These are phyloP conservation scores for Phytophthora uliginosa DNA, from an alignment of 352 stramenopile species.

Conservation along the genomic window DNA sequence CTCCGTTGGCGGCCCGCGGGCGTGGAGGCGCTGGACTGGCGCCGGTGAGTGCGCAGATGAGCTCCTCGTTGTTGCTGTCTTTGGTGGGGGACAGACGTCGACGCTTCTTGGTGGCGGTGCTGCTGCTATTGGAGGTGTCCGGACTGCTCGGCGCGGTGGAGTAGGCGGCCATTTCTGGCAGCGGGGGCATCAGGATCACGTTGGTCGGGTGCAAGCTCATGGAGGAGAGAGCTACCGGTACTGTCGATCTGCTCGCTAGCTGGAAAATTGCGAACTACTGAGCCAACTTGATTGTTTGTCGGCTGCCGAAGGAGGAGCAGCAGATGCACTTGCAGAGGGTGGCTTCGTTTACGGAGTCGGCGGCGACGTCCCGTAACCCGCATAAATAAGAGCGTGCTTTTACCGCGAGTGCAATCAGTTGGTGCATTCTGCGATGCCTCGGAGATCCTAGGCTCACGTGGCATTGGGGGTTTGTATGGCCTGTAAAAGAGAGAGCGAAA, in stretches of 20 bases:
- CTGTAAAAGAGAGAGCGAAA: constrained; percentile 30
- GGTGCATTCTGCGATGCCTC: constrained; percentile 9
- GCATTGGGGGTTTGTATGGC: constrained; percentile 4
- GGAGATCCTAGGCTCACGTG: constrained; percentile 2
- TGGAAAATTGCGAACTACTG: constrained; percentile 32
- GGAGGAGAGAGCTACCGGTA: not conserved
- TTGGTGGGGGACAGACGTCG: constrained; percentile 11
- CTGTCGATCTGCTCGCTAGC: not conserved
- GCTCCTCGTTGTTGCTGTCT: constrained; percentile 19
- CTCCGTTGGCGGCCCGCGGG: constrained; percentile 30
- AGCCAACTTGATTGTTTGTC: constrained; percentile 28
- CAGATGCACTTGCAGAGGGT: constrained; percentile 17
- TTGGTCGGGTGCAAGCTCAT: constrained; percentile 26
- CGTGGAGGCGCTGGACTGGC: constrained; percentile 16
- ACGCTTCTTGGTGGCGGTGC: constrained; percentile 28
- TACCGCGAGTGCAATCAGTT: constrained; percentile 18
- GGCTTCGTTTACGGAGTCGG: constrained; percentile 17
- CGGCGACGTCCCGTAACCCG: constrained; percentile 6
- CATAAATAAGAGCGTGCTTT: constrained; percentile 10
- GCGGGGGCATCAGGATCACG: constrained; percentile 31
- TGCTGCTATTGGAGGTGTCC: not conserved
- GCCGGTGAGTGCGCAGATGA: constrained; percentile 24
- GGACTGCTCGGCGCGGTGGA: constrained; percentile 18
- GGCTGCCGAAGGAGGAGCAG: not conserved
- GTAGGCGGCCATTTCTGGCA: constrained; percentile 22